phyloP scores from a whole-genome alignment of 2,329 filamentous ascomycete genomes.

The Sporothrix brasiliensis region DNA sequence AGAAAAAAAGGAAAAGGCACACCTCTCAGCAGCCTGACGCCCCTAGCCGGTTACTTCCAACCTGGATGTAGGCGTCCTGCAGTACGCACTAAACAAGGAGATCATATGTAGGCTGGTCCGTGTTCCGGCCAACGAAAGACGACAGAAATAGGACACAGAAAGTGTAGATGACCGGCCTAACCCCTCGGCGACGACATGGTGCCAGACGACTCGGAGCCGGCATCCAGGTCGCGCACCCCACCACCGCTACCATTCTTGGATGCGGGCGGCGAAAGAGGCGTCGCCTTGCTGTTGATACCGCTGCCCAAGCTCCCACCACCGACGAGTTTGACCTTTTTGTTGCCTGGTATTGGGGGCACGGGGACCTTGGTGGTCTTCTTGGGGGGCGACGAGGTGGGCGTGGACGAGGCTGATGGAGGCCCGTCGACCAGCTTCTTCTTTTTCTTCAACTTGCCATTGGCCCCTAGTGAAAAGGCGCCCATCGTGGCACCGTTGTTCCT shows the following conservation, averaged over 20 bases:
- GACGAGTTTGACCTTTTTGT: slow-evolving; percentile 52
- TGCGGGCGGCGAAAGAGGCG: slow-evolving; percentile 52
- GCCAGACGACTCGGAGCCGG: slow-evolving; percentile 60
- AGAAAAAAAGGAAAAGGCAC: background rate
- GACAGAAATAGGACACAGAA: background rate
- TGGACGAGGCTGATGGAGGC: slow-evolving; percentile 37
- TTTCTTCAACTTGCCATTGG: slow-evolving; percentile 33
- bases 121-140: background rate
- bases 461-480: background rate
- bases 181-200: slow-evolving; percentile 59
- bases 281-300: slow-evolving; percentile 42
- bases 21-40: background rate
- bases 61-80: background rate
- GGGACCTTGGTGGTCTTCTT: slow-evolving; percentile 51
- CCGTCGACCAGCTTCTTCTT: slow-evolving; percentile 31
- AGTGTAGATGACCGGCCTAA: background rate
- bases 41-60: background rate
- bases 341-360: slow-evolving; percentile 46
- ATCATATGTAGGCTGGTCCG: background rate
- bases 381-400: slow-evolving; percentile 45
- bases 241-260: slow-evolving; percentile 50
- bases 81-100: background rate
- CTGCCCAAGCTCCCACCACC: slow-evolving; percentile 34
- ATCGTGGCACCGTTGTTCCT: background rate
- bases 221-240: slow-evolving; percentile 48